A percentile compares a stretch with the other conserved stretches of the same genome.
Conservation (phyloP, 768 basidiomycete genomes). For the Kwoniella newhampshirensis region DNA sequence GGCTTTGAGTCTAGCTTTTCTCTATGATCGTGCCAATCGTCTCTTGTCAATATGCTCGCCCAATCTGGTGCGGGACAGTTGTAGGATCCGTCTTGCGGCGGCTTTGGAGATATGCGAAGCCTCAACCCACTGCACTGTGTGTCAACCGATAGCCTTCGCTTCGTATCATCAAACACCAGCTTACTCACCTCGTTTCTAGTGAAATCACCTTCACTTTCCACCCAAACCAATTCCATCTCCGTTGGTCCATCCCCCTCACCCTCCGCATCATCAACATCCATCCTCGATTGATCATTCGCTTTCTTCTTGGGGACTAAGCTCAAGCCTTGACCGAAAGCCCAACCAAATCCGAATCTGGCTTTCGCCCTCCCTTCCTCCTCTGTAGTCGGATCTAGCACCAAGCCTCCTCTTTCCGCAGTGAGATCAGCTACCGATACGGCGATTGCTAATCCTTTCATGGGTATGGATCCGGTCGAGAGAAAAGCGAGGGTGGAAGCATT, state of each 20-base stretch:
- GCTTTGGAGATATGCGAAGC: slow-evolving; percentile 25
- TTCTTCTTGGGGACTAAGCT: background rate
- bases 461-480: slow-evolving; percentile 50
- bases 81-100: slow-evolving; percentile 25
- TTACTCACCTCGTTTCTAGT: slow-evolving; percentile 27
- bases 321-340: slow-evolving; percentile 47
- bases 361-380: slow-evolving; percentile 46
- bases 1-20: background rate
- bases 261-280: slow-evolving; percentile 19
- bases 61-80: slow-evolving; percentile 15
- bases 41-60: slow-evolving; percentile 18
- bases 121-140: slow-evolving; percentile 20
- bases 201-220: slow-evolving; percentile 48
- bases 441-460: slow-evolving; percentile 43
- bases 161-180: no score
- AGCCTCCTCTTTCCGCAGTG: slow-evolving; percentile 6
- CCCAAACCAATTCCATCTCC: slow-evolving; percentile 40
- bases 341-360: slow-evolving; percentile 40
- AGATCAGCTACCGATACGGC: slow-evolving; percentile 41
- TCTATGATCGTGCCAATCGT: slow-evolving; percentile 1
- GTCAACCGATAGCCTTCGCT: slow-evolving; percentile 1
- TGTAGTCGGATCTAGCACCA: slow-evolving; percentile 51
- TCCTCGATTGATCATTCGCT: slow-evolving; percentile 12
- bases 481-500: slow-evolving; percentile 53
- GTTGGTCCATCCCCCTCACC: slow-evolving; percentile 3